Base-by-base conservation (phyloP, 805 yeast genomes). In the Wickerhamomyces sydowiorum region DNA sequence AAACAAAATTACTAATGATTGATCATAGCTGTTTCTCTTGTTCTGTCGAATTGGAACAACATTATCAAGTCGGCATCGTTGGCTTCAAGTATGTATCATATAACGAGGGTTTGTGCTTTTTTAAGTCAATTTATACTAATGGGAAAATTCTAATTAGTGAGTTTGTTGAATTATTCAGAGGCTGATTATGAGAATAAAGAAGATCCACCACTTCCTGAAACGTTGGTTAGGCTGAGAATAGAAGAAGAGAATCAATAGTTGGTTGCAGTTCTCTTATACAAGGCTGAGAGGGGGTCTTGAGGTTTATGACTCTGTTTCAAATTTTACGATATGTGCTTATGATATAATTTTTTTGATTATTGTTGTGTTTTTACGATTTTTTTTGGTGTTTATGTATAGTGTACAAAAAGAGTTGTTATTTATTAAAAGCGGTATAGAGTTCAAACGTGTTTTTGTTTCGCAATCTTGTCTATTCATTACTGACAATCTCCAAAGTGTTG, bases 41-140 rank as follows among this genome's bases (percentile, higher is more conserved):
- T 82, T 2, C 67, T 84, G 51, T 67, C 76, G 3, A 81, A 79
- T 50, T 82, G 90, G 90, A 72, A 73, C 42, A 76, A 73, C 43
- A 80, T 82, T 17, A 64, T 78, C 17, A 67, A 76, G 44, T 73
- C 85, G 3, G 74, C 82, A 0, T 73, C 82, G 10, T 60, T 83
- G 49, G 88, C 88, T 0, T 63, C 71, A 2, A 51, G 61, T 57
- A 48, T 36, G 61, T 53, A 17, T 29, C 10, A 12, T 2, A 5
- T 20, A 4, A 15, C 18, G 3, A 4, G 3, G 12, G 6, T 31
- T 21, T 30, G 9, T 7, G 8, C n/a, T n/a, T n/a, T n/a, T n/a
- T n/a, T n/a, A n/a, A n/a, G 14, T 25, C 5, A 10, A 4, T 25
- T 7, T 7, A 12, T n/a, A 8, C 5, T 25, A 25, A 25, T 4